Base-by-base conservation (phyloP, 108 stramenopile genomes). In the Cyclotella choctawhatcheeana region DNA sequence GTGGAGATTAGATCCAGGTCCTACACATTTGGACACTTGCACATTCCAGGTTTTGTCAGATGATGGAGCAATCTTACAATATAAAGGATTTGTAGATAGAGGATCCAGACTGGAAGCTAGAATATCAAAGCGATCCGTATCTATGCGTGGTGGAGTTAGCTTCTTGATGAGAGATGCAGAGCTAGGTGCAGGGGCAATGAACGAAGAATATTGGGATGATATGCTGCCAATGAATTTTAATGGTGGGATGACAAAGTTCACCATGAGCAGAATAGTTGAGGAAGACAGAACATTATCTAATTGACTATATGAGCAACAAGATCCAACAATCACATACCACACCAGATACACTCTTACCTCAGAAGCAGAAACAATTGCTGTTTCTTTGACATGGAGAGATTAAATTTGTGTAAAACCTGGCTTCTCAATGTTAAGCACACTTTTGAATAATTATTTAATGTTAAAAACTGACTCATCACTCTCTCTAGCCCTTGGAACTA, bases 21-120 rank as follows among this genome's bases (percentile, higher is more conserved):
- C 94, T 16, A 93, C 94, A n/a, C 94, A 95, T 78, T 66, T 95
- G 13, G 94, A 95, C 61, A 95, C 94, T 18, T 90, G 90, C 67
- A 93, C 92, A 35, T 95, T 95, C 66, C 92, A 93, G 74, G 89
- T 91, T 16, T 56, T 89, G 33, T 80, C 82, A 24, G 85, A 87
- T 44, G 90, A 89, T 54, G 90, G 87, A 24, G 84, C 89, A 7
- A 84, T 90, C 43, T 73, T 95, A 35, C 91, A 93, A 62, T 95
- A 93, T 64, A 86, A 86, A 32, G 94, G 94, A 10, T 95, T 91
- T 72, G 77, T 92, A 5, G 94, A 95, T 68, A 77, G 94, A 75
- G 94, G 94, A 16, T 88, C 89, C 27, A 76, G 94, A 50, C 67
- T 95, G 65, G 93, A 94, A 66, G 83, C 94, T 35, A 76, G 90